phyloP scores from a whole-genome alignment of 306 rosid genomes.

The Ochetophila trinervis region DNA sequence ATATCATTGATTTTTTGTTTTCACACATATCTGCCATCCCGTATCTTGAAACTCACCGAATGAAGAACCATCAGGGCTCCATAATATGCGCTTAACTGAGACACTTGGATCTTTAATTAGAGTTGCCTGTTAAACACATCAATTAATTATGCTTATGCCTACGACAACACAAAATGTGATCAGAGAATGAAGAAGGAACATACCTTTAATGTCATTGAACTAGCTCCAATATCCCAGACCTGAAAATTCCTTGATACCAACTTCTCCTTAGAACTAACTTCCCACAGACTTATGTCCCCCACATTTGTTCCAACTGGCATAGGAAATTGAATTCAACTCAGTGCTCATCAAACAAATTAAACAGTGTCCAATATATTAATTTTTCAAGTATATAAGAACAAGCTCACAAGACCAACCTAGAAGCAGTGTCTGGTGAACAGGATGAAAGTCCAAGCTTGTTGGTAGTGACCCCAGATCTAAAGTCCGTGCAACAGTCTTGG shows the following conservation, averaged over 20 bases:
- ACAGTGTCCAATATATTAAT: not conserved
- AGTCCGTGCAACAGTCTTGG: constrained; percentile 58
- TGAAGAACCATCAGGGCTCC: constrained; percentile 86
- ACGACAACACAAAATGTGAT: constrained; percentile 2
- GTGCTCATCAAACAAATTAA: not conserved
- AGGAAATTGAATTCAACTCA: constrained; percentile 7
- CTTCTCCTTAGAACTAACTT: constrained; percentile 74
- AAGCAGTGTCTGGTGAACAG: constrained; percentile 75
- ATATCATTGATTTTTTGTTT: constrained; percentile 1
- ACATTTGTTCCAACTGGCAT: constrained; percentile 72
- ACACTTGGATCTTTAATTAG: constrained; percentile 78
- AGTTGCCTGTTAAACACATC: constrained; percentile 56
- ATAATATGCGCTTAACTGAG: constrained; percentile 76
- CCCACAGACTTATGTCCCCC: constrained; percentile 93
- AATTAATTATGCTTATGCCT: not conserved
- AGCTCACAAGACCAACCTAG: constrained; percentile 47
- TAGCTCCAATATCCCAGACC: constrained; percentile 71
- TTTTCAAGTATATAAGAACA: not conserved
- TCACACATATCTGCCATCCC: not conserved
- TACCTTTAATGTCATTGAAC: constrained; percentile 76
- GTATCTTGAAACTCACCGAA: constrained; percentile 55
- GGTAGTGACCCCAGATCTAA: constrained; percentile 73
- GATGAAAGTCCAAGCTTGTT: constrained; percentile 95
- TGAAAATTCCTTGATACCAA: constrained; percentile 65
- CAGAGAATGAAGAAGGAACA: not conserved